Conservation (phyloP, 768 basidiomycete species). For the Chalciporus sphaerocephalus region DNA sequence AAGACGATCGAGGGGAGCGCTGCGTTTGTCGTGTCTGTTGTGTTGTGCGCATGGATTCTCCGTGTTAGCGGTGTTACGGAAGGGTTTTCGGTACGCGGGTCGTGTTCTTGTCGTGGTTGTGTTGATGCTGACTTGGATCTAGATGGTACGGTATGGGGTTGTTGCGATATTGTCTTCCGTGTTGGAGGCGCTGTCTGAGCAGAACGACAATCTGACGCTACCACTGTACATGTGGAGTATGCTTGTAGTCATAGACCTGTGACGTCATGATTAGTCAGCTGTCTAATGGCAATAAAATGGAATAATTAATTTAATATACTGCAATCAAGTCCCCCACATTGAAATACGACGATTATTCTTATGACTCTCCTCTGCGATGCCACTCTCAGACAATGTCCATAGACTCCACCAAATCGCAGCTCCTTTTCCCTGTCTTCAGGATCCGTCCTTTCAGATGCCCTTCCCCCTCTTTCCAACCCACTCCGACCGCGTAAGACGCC, state of each 20-base stretch:
- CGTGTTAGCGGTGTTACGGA: conserved; percentile 67
- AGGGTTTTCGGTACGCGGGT: conserved; percentile 65
- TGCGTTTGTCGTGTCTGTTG: conserved; percentile 73
- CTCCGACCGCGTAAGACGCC: conserved; percentile 26
- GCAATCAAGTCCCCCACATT: too few species aligned
- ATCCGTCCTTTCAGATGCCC: conserved; percentile 29
- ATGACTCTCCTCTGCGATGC: conserved; percentile 21
- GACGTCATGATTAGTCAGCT: conserved; percentile 20
- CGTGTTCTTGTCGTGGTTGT: background rate
- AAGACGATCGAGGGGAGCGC: conserved; percentile 92
- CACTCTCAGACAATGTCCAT: conserved; percentile 19
- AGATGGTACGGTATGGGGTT: conserved; percentile 65
- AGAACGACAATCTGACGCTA: conserved; percentile 96
- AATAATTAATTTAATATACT: background rate
- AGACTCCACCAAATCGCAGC: conserved; percentile 17
- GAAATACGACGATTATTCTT: too few species aligned
- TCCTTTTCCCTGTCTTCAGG: conserved; percentile 21
- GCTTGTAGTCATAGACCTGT: conserved; percentile 55
- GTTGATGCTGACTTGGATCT: conserved; percentile 22
- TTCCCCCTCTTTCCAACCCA: conserved; percentile 31
- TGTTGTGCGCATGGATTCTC: conserved; percentile 64
- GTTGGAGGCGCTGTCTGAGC: conserved; percentile 88
- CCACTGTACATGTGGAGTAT: conserved; percentile 96
- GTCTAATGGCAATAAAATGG: conserved; percentile 15
- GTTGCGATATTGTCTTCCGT: conserved; percentile 63